A percentile compares a stretch with the other conserved stretches of the same genome.
Evolutionary conservation across 202 grass and related monocot genomes (phyloP).

Genomic region (Bolboschoenoplectus hybrid): DNA sequence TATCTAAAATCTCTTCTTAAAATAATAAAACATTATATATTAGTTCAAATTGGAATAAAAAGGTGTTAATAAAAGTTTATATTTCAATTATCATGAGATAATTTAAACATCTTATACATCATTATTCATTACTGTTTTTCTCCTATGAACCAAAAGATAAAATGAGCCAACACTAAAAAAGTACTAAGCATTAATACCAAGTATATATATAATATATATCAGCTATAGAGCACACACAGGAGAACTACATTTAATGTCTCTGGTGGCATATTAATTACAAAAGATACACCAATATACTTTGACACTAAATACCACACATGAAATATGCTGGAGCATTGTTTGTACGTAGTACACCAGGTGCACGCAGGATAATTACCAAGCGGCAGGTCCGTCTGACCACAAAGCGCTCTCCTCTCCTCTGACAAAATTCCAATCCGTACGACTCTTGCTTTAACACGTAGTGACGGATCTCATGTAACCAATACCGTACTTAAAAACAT

Average conservation of each 20-base stretch:
- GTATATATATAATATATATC: too few relatives aligned
- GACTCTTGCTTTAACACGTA: background rate
- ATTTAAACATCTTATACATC: too few relatives aligned
- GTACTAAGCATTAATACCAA: too few relatives aligned
- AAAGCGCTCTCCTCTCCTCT: background rate
- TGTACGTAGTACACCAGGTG: background rate
- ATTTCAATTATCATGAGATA: too few relatives aligned
- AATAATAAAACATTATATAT: too few relatives aligned
- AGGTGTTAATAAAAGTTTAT: too few relatives aligned
- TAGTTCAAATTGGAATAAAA: too few relatives aligned
- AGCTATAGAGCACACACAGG: background rate
- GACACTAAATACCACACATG: too few relatives aligned
- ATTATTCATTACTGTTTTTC: too few relatives aligned
- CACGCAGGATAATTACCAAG: background rate
- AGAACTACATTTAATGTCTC: constrained; percentile 1
- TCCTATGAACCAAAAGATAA: too few relatives aligned
- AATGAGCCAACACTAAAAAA: too few relatives aligned
- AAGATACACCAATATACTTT: background rate
- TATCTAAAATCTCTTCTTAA: too few relatives aligned
- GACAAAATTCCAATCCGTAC: constrained; percentile 21
- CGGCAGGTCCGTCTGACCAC: background rate
- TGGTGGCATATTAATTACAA: background rate
- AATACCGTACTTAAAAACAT: background rate
- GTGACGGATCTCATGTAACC: background rate
- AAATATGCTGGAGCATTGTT: background rate